These are phyloP conservation scores for Toxicodendron radicans DNA, from an alignment of 345 rosid species.

Conservation along the genomic window DNA sequence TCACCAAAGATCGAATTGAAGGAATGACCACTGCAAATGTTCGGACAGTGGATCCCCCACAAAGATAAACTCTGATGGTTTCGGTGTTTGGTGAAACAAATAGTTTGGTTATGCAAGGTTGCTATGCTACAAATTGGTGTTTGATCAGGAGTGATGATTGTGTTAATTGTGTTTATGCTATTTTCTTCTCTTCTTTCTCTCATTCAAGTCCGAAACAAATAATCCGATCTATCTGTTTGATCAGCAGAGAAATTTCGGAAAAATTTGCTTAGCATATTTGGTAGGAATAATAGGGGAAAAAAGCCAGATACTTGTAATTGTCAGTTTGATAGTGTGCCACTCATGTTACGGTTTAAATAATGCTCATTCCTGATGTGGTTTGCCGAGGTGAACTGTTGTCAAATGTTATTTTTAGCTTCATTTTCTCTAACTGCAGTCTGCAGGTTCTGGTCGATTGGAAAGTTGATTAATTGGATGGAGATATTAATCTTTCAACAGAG, in stretches of 20 bases:
- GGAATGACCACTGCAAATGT: constrained; percentile 86
- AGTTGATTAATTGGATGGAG: no score
- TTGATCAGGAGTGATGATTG: constrained; percentile 44
- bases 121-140: constrained; percentile 33
- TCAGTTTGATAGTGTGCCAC: constrained; percentile 34
- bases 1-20: constrained; percentile 87
- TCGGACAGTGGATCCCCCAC: constrained; percentile 88
- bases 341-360: constrained; percentile 25
- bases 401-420: background rate
- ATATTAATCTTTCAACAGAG: no score
- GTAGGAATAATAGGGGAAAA: constrained; percentile 31
- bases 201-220: constrained; percentile 41
- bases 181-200: constrained; percentile 24
- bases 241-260: constrained; percentile 33
- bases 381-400: constrained; percentile 4
- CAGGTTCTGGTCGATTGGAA: background rate
- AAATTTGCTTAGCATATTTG: constrained; percentile 26
- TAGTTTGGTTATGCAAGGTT: constrained; percentile 31
- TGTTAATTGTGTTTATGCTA: constrained; percentile 31
- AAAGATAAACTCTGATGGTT: constrained; percentile 53
- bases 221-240: constrained; percentile 38
- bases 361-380: constrained; percentile 12
- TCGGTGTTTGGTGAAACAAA: constrained; percentile 20
- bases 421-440: background rate
- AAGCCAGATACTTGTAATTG: constrained; percentile 33